These are phyloP conservation scores for Cenchrus purpureus DNA, from an alignment of 176 grass and related monocot genomes.

Conservation along the genomic window DNA sequence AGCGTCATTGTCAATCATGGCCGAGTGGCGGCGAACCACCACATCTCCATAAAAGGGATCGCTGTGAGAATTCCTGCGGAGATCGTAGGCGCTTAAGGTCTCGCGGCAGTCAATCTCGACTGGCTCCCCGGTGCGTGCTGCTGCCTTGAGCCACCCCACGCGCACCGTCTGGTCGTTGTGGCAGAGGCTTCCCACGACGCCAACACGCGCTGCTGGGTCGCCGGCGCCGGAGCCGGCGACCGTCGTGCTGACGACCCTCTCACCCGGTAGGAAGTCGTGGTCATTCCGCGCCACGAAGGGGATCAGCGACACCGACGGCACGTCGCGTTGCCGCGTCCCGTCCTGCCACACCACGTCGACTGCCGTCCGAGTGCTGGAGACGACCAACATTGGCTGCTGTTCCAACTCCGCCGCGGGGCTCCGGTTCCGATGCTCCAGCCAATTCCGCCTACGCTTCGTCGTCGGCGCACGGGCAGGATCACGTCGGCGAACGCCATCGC, in stretches of 20 bases:
- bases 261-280: not conserved
- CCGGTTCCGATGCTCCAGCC: not conserved
- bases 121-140: too few relatives aligned
- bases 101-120: too few relatives aligned
- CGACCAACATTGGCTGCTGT: not conserved
- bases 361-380: not conserved
- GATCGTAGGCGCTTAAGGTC: not conserved
- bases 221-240: too few relatives aligned
- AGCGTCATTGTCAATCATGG: not conserved
- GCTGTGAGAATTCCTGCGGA: not conserved
- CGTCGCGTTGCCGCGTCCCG: not conserved
- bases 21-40: not conserved
- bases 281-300: too few relatives aligned
- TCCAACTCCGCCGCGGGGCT: not conserved
- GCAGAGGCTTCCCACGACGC: not conserved
- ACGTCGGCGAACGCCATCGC: too few relatives aligned
- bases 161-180: not conserved
- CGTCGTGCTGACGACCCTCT: not conserved
- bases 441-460: not conserved
- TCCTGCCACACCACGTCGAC: slow-evolving; percentile 28
- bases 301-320: not conserved
- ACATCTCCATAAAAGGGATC: not conserved
- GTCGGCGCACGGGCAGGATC: too few relatives aligned
- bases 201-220: not conserved
- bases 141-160: not conserved